Evolutionary conservation across 2,329 filamentous ascomycete species (phyloP), one percentile per base, ranked within the genome.

Genomic region (Davidsoniella virescens): DNA sequence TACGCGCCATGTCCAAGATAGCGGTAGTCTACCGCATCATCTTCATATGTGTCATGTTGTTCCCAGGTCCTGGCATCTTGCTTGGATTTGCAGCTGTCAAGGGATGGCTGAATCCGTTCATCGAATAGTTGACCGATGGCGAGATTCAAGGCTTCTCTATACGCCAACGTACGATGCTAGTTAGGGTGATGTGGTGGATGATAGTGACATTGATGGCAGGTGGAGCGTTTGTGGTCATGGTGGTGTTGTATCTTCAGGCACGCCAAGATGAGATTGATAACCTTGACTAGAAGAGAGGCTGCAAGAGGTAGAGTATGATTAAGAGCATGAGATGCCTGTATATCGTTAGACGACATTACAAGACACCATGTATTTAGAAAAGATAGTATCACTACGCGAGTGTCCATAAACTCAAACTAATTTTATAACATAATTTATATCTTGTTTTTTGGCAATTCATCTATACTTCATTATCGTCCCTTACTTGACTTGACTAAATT

Each of bases 211-310:
- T 42, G 16, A 37, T 52, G 41, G 42, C 42, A 9, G 20, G 25
- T 14, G 42, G 16, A 8, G 51, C 51, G n/a, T 42, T 49, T 26
- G 51, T 17, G n/a, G 38, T 52, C 38, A 45, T 52, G 42, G 46
- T 16, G 5, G 37, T 38, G 17, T 36, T 52, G 29, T 49, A 44
- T 40, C 20, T 47, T 6, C 48, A 49, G 20, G 38, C 26, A 38
- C 25, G 36, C 29, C 29, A 33, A 33, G 29, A 33, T 33, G 29
- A 33, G 10, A 8, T 12, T 33, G 29, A 23, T 23, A 23, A 23
- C 20, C 20, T 23, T 23, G 20, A 23, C 20, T 23, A 23, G 20
- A 5, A 23, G 20, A 23, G 4, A 23, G 20, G 5, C 20, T 23
- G 20, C 5, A 23, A 23, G 20, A 23, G 20, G 20, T 23, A 23